Evolutionary conservation across 2,329 filamentous ascomycete species (phyloP), one percentile per base, ranked within the genome.

Genomic region (Aspergillus sp.): DNA sequence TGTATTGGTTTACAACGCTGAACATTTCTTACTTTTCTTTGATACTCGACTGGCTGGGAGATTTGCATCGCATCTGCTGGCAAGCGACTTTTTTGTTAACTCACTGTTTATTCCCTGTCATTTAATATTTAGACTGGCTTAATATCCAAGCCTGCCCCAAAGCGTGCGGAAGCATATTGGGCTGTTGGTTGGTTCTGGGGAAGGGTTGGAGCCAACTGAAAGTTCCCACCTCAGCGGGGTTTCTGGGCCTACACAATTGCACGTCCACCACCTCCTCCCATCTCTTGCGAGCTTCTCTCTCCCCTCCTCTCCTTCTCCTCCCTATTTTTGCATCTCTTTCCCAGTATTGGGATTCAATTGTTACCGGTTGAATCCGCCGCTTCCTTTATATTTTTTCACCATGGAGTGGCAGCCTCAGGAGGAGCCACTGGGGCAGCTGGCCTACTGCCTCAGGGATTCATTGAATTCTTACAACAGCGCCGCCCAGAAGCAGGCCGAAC

Each of bases 331-430:
- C 48, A 49, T 54, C 41, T 51, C 51, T 48, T 51, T 47, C 46
- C 46, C 57, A 20, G 40, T 41, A 37, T 46, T 42, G 48, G 46
- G 51, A 51, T 34, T 58, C 56, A 58, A 58, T 58, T 58, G 56
- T 51, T 30, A 51, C 51, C 27, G 45, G 33, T 46, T 51, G 22
- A 42, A 30, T 45, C 44, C 54, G 34, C 22, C 33, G 39, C 48
- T 54, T 54, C 47, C 39, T 47, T 58, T 54, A 47, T 53, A 41
- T 47, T 54, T 41, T 20, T 51, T 34, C 52, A 65, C 50, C 51
- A 97, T 96, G 93, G 86, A 88, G 77, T 99, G 95, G 95, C 90
- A 96, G 80, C 95, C 95, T 62, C 83, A 90, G 70, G 86, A 89
- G 70, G 90, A 93, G 82, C 91, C 89, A 75, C 82, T 99, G 81